Base-by-base conservation (phyloP, 768 basidiomycete species). In the Coprinellus micaceus region DNA sequence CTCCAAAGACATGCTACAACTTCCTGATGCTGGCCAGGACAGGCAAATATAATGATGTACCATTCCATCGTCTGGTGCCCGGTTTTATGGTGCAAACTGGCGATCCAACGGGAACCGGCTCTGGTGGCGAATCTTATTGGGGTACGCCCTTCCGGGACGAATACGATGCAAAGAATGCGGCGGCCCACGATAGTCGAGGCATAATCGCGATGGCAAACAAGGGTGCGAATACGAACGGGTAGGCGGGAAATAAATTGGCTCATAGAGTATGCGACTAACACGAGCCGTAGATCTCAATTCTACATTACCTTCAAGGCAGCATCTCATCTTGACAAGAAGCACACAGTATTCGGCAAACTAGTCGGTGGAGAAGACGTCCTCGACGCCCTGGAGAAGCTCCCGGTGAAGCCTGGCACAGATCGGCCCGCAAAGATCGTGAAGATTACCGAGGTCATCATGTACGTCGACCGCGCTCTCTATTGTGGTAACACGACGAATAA, bases 41-140 rank as follows among this genome's bases (percentile, higher is more conserved):
- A 22, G 93, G 94, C 9, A 94, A 95, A 65, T 99, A 98, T 65
- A 86, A 98, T 61, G 76, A 92, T 61, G 86, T 86, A 56, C 71
- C 93, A 22, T 99, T 98, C 70, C 96, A 99, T 67, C 84, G 96
- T 19, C 74, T 96, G 25, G 91, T 98, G 12, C 95, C 94, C 4
- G 93, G 89, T 0, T 97, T 97, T 67, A 98, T 98, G 96, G 93
- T 93, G 58, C 96, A 98, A 82, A 94, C 94, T 2, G 97, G 97
- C 29, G 97, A 99, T 67, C 97, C 97, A 5, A 92, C 92, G 0
- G 96, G 97, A 2, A 98, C 94, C 1, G 97, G 97, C 1, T 77
- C 89, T 28, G 97, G 97, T 9, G 97, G 97, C 4, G 80, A 92
- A 63, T 94, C 91, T 5, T 85, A 85, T 67, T 98, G 97, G 97